A percentile compares a stretch with the other conserved stretches of the same genome.
Evolutionary conservation across 2,329 filamentous ascomycete genomes (phyloP).

Genomic region (Emmonsiellopsis sp.): DNA sequence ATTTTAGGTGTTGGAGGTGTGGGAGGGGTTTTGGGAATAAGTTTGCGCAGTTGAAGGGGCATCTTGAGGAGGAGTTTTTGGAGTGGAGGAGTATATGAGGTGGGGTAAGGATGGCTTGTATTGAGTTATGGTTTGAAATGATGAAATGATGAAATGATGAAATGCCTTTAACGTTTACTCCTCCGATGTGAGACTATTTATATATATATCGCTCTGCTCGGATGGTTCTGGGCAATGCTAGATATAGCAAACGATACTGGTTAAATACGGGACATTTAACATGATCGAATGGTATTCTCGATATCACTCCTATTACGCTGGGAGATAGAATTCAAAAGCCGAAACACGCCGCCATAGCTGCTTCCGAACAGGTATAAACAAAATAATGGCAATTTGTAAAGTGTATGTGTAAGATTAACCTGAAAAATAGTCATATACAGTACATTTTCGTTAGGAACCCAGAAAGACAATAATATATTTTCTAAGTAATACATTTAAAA

Average conservation of each 20-base stretch:
- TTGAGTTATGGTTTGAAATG: neutral
- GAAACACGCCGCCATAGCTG: too few species aligned
- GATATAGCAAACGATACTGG: too few species aligned
- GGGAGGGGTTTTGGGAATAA: constrained; percentile 61
- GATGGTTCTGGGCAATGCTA: too few species aligned
- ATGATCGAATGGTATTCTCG: too few species aligned
- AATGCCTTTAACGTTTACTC: neutral
- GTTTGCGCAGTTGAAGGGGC: constrained; percentile 65
- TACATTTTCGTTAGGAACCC: neutral
- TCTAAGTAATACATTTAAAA: constrained; percentile 2
- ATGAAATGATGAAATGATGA: too few species aligned
- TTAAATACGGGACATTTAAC: too few species aligned
- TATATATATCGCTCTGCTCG: too few species aligned
- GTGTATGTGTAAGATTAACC: neutral
- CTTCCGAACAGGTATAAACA: too few species aligned
- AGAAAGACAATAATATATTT: neutral
- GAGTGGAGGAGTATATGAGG: constrained; percentile 51
- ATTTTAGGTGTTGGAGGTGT: constrained; percentile 81
- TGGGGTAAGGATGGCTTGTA: neutral
- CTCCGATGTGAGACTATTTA: too few species aligned
- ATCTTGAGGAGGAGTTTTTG: constrained; percentile 67
- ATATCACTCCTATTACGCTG: too few species aligned
- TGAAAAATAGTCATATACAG: neutral
- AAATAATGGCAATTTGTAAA: too few species aligned
- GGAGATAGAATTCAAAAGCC: too few species aligned